These are phyloP conservation scores for Aspergillus novoparasiticus DNA, from an alignment of 2,329 filamentous ascomycete genomes.

Conservation along the genomic window DNA sequence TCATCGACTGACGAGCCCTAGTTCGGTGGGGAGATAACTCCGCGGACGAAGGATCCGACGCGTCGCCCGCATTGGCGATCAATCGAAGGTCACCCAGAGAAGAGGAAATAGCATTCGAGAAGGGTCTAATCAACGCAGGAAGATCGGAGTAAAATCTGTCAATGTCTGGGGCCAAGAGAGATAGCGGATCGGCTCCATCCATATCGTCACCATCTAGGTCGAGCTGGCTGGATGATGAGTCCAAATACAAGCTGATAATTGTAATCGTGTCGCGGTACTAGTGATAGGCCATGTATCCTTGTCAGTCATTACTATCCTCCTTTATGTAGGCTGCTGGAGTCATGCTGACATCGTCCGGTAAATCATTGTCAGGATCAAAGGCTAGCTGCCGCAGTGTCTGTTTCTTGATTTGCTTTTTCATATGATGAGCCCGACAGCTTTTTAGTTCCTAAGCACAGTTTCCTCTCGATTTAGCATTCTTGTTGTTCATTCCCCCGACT, in stretches of 20 bases:
- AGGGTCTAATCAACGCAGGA: conserved; percentile 24
- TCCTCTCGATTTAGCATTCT: neutral
- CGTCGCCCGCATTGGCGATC: conserved; percentile 24
- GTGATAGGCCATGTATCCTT: neutral
- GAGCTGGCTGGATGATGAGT: conserved; percentile 28
- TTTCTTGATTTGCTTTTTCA: conserved; percentile 38
- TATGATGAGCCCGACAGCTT: conserved; percentile 32
- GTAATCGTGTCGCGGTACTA: conserved; percentile 40
- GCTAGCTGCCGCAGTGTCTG: conserved; percentile 35
- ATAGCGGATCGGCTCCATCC: conserved; percentile 27
- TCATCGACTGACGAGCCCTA: conserved; percentile 13
- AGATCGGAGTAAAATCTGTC: conserved; percentile 37
- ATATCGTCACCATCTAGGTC: conserved; percentile 22
- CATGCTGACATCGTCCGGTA: conserved; percentile 37
- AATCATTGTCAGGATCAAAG: conserved; percentile 33
- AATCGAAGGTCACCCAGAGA: conserved; percentile 31
- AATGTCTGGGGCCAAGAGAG: conserved; percentile 39
- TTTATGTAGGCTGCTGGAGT: neutral
- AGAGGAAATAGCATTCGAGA: conserved; percentile 31
- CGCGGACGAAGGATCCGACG: conserved; percentile 12
- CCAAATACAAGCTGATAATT: conserved; percentile 42
- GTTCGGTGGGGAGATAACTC: conserved; percentile 17
- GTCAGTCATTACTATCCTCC: neutral
- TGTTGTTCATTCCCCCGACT: neutral
- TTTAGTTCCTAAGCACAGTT: conserved; percentile 36